Evolutionary conservation across 1,139 yeast species (phyloP), one percentile per base, ranked within the genome.

Genomic region (Keqinozyma sinolaborantium): DNA sequence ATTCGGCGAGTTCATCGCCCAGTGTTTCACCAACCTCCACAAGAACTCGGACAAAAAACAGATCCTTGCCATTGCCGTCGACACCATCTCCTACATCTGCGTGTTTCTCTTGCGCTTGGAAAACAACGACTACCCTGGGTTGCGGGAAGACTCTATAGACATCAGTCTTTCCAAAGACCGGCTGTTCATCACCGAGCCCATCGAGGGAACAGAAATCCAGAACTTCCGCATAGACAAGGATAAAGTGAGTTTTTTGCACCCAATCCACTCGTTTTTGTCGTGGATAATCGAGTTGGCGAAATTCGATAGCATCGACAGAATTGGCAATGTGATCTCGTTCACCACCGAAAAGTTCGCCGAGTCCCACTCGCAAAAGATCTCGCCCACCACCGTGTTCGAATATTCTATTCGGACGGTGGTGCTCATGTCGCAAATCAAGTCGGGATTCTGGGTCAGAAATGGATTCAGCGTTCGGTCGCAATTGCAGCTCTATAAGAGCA

Each of bases 361-460:
- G 4, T 7, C n/a, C 12, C 28, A 18, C 13, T 30, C 28, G 26
- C 10, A 19, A 13, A 6, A 29, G 7, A 30, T 38, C 26, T 35
- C 49, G 14, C 33, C 47, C 19, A 39, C 51, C 15, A 56, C 69
- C 4, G 51, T 81, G 5, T 77, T 81, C 42, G 96, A 87, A 39
- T 83, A 83, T 41, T 83, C 97, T 0, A 58, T 92, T 14, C 69
- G 95, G 36, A 83, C 92, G 0, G 54, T 86, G 20, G 82, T 72
- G 1, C 51, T 75, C 8, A 55, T 72, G 56, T 69, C 80, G 0
- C 82, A 76, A 43, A 73, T 76, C 2, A 75, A 75, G 40, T 64
- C 76, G 0, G 81, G 81, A 0, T 66, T 69, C 34, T 76, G 82
- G 82, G 81, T 76, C 0, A 60, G 83, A 44, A 77, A 77, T 53